Base-by-base conservation (phyloP, 345 rosid species). In the Eutrema yunnanense region DNA sequence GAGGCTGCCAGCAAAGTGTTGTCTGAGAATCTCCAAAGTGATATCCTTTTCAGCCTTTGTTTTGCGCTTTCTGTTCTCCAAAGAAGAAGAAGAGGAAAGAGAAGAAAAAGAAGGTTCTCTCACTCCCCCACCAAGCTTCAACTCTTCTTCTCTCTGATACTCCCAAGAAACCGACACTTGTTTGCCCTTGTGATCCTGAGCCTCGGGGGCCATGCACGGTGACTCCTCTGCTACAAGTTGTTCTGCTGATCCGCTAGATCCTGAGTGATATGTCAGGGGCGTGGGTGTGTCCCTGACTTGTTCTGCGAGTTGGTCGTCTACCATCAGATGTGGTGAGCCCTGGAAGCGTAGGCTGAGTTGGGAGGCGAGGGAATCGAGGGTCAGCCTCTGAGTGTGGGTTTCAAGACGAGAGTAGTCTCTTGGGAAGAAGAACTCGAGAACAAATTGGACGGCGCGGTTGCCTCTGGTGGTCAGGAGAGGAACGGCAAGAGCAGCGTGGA, bases 1-100 rank as follows among this genome's bases (percentile, higher is more conserved):
- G 43, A 94, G 98, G 82, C 96, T 94, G 67, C 98, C 98, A 0
- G 97, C 88, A 56, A 89, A 94, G 81, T 94, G 83, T 63, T 91
- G 96, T 61, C 84, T 83, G 63, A 94, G 98, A 72, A 77, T 89
- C 27, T 89, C 80, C 78, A 94, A 82, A 84, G 87, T 89, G 81
- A 94, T 88, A 22, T 86, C 81, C 81, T 88, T 88, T 84, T 91
- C 98, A 56, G 85, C 71, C 86, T 82, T 94, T 63, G 85, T 78
- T 60, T 85, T 84, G 71, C 87, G 85, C 82, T 78, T 91, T 74
- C 13, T 69, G 42, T 56, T 79, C 81, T 78, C 79, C 81, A 60
- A 72, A 78, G 8, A 90, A 61, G 51, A 81, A 58, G 81, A 78
- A 56, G 77, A 72, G 34, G 13, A 88, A 58, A 51, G 79, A 42